Percentiles rank a stretch among this genome's conserved stretches.
These are phyloP conservation scores for Magnolia officinalis DNA, from an alignment of 164 flowering plant genomes.

Conservation along the genomic window DNA sequence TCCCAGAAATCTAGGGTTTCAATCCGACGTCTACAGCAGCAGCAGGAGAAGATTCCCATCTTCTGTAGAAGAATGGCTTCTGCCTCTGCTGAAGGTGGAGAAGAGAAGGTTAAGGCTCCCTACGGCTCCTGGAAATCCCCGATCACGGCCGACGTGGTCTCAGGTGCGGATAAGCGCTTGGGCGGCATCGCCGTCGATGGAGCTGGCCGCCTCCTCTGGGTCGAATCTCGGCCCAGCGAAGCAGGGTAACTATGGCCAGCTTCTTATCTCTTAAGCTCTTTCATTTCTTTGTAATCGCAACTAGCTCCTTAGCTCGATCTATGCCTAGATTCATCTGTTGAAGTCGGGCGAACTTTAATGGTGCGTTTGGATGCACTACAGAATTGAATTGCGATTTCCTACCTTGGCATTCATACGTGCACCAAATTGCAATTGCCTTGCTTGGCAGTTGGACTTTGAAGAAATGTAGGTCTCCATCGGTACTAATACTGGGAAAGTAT, in stretches of 20 bases:
- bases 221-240: conserved; percentile 81
- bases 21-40: not conserved
- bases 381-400: too few relatives aligned
- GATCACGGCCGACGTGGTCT: conserved; percentile 78
- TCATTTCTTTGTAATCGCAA: not conserved
- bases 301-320: not conserved
- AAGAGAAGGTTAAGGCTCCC: conserved; percentile 51
- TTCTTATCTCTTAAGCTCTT: not conserved
- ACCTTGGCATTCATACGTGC: too few relatives aligned
- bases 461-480: too few relatives aligned
- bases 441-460: too few relatives aligned
- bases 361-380: too few relatives aligned
- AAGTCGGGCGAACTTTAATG: too few relatives aligned
- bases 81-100: conserved; percentile 4
- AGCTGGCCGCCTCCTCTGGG: conserved; percentile 66
- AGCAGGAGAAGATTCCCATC: not conserved
- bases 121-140: conserved; percentile 97
- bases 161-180: conserved; percentile 70
- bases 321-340: too few relatives aligned
- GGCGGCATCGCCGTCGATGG: conserved; percentile 68
- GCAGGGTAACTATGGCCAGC: conserved; percentile 46
- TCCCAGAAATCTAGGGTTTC: not conserved
- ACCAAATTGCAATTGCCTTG: too few relatives aligned
- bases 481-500: too few relatives aligned
- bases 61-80: conserved; percentile 8